Conservation (phyloP, 2,329 filamentous ascomycete species). For the Emergomyces orientalis region DNA sequence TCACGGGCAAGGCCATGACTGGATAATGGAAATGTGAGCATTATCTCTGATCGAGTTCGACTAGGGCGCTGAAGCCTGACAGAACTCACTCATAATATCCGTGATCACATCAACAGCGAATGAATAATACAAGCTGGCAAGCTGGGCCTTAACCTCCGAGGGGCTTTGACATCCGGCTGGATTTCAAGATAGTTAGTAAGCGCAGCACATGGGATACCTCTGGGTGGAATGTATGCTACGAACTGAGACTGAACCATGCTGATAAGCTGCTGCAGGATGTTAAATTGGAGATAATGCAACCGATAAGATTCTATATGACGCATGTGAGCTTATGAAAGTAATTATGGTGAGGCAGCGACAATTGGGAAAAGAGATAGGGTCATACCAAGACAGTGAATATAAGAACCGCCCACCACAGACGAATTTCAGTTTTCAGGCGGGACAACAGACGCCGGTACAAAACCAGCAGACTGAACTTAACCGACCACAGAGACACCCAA, state of each 20-base stretch:
- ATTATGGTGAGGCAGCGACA: background rate
- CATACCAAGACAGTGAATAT: slow-evolving; percentile 28
- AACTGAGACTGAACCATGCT: slow-evolving; percentile 27
- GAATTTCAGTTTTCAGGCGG: slow-evolving; percentile 26
- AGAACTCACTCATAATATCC: slow-evolving; percentile 27
- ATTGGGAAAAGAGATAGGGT: slow-evolving; percentile 1
- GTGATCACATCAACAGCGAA: slow-evolving; percentile 30
- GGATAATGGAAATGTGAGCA: background rate
- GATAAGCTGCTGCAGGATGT: slow-evolving; percentile 28
- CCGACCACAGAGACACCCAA: slow-evolving; percentile 33
- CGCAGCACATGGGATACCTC: background rate
- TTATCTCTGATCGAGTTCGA: background rate
- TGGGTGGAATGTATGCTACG: background rate
- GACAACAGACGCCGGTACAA: slow-evolving; percentile 32
- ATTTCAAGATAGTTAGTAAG: slow-evolving; percentile 2
- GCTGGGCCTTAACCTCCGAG: slow-evolving; percentile 24
- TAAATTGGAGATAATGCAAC: slow-evolving; percentile 29
- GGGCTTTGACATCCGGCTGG: slow-evolving; percentile 21
- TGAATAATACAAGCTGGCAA: slow-evolving; percentile 29
- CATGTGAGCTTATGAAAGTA: background rate
- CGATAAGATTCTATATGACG: slow-evolving; percentile 26
- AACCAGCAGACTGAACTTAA: slow-evolving; percentile 34
- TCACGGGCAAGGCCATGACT: slow-evolving; percentile 33
- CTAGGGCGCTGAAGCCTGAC: background rate
- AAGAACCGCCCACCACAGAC: slow-evolving; percentile 31